Evolutionary conservation across 345 rosid species (phyloP).

Genomic region (Corymbia maculata): DNA sequence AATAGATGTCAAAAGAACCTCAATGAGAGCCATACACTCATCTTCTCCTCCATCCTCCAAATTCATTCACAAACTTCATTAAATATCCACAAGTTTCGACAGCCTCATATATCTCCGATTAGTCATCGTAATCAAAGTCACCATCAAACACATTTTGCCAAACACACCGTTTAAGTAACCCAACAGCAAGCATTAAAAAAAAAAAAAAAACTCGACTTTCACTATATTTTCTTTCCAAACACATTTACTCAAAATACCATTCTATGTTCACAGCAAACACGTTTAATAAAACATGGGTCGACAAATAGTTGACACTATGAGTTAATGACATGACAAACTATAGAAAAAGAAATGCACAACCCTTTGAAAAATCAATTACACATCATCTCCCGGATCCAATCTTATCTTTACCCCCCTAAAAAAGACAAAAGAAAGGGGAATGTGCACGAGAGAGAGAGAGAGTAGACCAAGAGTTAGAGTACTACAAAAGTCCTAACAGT

Average conservation of each 20-base stretch:
- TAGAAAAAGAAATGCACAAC: not conserved
- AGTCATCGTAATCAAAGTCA: not conserved
- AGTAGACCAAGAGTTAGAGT: not conserved
- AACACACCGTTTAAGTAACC: not conserved
- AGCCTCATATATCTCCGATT: accelerated
- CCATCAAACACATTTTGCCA: not conserved
- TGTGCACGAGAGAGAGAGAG: not conserved
- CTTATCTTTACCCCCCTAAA: not conserved
- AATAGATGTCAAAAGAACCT: not conserved
- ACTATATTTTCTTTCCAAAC: not conserved
- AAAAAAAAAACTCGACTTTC: not conserved
- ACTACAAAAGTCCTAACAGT: not conserved
- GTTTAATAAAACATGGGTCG: not conserved
- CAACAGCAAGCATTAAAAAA: not conserved
- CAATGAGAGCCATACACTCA: not conserved
- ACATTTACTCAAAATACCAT: not conserved
- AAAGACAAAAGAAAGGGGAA: not conserved
- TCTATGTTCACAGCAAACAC: not conserved
- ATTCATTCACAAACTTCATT: not conserved
- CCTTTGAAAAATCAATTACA: not conserved
- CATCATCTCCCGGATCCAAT: not conserved
- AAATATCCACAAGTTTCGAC: not conserved
- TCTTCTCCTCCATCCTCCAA: not conserved
- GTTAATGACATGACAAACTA: not conserved
- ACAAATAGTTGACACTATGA: not conserved